A percentile compares a stretch with the other conserved stretches of the same genome.
Evolutionary conservation across 129 eudicot species (phyloP).

Genomic region (Tanacetum coccineum): DNA sequence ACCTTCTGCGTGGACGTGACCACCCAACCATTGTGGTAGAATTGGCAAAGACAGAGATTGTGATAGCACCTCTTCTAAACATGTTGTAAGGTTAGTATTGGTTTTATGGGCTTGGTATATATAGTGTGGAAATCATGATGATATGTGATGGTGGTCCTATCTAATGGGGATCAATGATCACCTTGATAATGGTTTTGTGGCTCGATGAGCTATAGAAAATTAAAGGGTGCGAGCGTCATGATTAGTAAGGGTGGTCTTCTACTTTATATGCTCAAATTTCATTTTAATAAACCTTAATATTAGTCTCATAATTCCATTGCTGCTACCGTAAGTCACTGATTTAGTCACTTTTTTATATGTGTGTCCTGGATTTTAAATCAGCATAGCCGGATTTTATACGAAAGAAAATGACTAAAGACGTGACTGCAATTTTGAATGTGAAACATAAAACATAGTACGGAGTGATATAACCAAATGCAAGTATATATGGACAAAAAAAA

Average conservation of each 20-base stretch:
- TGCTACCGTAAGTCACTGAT: too few relatives aligned
- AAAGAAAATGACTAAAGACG: too few relatives aligned
- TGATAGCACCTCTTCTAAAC: slow-evolving; percentile 42
- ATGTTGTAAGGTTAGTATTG: not conserved
- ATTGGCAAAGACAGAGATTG: slow-evolving; percentile 45
- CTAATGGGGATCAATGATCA: slow-evolving; percentile 25
- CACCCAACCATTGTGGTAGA: slow-evolving; percentile 57
- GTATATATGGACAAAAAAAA: too few relatives aligned
- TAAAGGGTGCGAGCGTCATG: slow-evolving; percentile 44
- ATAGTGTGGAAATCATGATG: slow-evolving; percentile 13
- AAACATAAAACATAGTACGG: too few relatives aligned
- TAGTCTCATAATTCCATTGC: slow-evolving; percentile 6
- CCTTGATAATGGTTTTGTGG: slow-evolving; percentile 32
- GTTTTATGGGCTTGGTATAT: slow-evolving; percentile 8
- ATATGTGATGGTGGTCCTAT: slow-evolving; percentile 32
- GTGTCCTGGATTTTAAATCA: too few relatives aligned
- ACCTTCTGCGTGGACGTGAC: slow-evolving; percentile 47
- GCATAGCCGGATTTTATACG: too few relatives aligned
- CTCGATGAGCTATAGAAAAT: slow-evolving; percentile 24
- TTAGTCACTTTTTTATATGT: too few relatives aligned
- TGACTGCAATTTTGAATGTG: too few relatives aligned
- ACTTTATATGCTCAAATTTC: slow-evolving; percentile 17
- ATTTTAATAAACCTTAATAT: slow-evolving; percentile 13
- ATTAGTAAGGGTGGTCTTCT: slow-evolving; percentile 33
- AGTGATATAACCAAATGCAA: too few relatives aligned